These are phyloP conservation scores for Capronia americana DNA, from an alignment of 2,329 filamentous ascomycete genomes.

Conservation along the genomic window DNA sequence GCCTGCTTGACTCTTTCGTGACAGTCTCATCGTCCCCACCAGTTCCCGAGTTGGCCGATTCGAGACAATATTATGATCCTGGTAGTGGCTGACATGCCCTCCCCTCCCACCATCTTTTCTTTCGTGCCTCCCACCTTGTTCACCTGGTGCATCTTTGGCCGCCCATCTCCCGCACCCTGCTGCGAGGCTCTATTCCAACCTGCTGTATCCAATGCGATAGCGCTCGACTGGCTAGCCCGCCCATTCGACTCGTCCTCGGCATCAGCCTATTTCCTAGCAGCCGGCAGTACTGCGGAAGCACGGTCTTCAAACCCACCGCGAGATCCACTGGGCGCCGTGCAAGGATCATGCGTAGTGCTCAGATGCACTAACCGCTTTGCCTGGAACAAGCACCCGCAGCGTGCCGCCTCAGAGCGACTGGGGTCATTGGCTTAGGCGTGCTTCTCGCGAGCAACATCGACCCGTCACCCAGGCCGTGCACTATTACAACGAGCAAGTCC, in stretches of 20 bases:
- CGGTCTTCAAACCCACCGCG: background rate
- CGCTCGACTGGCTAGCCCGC: background rate
- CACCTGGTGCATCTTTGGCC: conserved; percentile 12
- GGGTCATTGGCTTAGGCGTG: conserved; percentile 14
- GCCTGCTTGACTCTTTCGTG: conserved; percentile 5
- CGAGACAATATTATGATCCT: conserved; percentile 15
- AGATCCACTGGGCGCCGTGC: conserved; percentile 1
- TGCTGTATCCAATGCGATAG: conserved; percentile 2
- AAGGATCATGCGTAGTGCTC: conserved; percentile 3
- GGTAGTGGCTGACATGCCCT: conserved; percentile 6
- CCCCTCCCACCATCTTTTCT: conserved; percentile 1
- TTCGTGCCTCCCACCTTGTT: conserved; percentile 16
- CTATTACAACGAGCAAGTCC: background rate
- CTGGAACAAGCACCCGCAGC: conserved; percentile 18
- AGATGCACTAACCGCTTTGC: conserved; percentile 19
- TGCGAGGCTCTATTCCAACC: conserved; percentile 14
- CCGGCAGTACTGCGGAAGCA: conserved; percentile 22
- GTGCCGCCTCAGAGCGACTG: conserved; percentile 12
- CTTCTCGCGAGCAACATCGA: conserved; percentile 4
- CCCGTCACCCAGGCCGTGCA: background rate
- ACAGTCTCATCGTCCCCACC: conserved; percentile 9
- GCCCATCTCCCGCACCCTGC: conserved; percentile 21
- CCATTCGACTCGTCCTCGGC: background rate
- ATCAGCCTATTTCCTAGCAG: conserved; percentile 10
- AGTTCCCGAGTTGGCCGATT: conserved; percentile 26